Evolutionary conservation across 148 eudicot species (phyloP).

Genomic region (Persicaria tinctoria): DNA sequence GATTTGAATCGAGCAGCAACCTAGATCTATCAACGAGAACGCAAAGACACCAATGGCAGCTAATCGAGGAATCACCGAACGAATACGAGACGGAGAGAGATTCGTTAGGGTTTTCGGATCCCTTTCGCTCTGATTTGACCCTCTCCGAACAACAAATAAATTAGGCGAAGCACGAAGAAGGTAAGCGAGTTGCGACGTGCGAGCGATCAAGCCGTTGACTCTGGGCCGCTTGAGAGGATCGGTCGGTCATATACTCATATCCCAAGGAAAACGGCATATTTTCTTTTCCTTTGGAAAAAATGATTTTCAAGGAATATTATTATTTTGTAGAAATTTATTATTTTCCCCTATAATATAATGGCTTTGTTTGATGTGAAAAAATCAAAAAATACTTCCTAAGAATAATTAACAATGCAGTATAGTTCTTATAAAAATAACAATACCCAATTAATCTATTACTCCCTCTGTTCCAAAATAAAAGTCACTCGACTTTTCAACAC

Average conservation of each 20-base stretch:
- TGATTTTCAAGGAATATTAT: not conserved
- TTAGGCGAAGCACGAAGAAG: not conserved
- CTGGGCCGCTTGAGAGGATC: not conserved
- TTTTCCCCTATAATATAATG: too few relatives aligned
- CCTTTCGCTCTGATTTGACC: not conserved
- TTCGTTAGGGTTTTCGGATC: slow-evolving; percentile 4
- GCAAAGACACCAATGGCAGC: not conserved
- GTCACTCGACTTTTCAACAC: too few relatives aligned
- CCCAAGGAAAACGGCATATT: not conserved
- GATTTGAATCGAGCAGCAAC: slow-evolving; percentile 12
- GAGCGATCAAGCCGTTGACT: slow-evolving; percentile 2
- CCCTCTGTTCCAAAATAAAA: too few relatives aligned
- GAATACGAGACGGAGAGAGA: not conserved
- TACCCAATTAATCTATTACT: too few relatives aligned
- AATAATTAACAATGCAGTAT: too few relatives aligned
- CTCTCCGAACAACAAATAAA: slow-evolving; percentile 7
- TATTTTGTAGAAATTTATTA: too few relatives aligned
- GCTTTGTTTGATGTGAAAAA: too few relatives aligned
- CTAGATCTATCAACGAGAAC: slow-evolving; percentile 2
- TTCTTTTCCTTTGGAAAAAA: not conserved
- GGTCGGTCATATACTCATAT: not conserved
- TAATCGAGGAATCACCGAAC: not conserved
- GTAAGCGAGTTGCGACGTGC: slow-evolving; percentile 4
- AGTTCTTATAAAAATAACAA: too few relatives aligned
- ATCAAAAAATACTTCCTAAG: too few relatives aligned